Evolutionary conservation across 2,329 filamentous ascomycete species (phyloP), one percentile per base, ranked within the genome.

Genomic region (Fusarium sp.): DNA sequence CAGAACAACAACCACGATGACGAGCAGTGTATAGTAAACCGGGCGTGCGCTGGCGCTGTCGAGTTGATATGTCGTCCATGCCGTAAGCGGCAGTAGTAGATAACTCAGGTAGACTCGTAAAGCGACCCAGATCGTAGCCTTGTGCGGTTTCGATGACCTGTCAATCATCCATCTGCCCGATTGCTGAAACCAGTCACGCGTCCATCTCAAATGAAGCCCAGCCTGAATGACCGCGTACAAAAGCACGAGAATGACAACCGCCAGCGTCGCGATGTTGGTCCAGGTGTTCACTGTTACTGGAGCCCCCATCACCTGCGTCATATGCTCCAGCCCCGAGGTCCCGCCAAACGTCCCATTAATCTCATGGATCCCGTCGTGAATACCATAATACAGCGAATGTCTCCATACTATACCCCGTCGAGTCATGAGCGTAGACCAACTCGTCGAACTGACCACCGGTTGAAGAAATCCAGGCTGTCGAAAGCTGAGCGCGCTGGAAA

Each of bases 381-480:
- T 69, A 9, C 81, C 77, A 5, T 64, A 43, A 44, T 83, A 84
- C 3, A 53, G 23, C 3, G 54, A 66, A 0, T 74, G 58, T 5
- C 74, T 67, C 13, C 73, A 72, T 4, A 82, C 60, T 1, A 80
- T 73, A 1, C 81, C 81, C 2, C 62, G 67, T 6, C 74, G 75
- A 82, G 93, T 92, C 81, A 94, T 88, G 35, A 94, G 86, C 3
- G 88, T 83, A 4, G 91, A 91, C 92, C 92, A 94, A 54, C 88
- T 88, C 4, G 87, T 86, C 67, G 90, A 88, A 75, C 91, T 92
- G 40, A 92, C 86, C 2, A 89, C 89, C 2, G 93, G 92, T 72
- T 93, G 92, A 70, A 91, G 92, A 77, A 90, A 95, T 2, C 92
- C 93, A 1, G 93, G 93, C 73, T 94, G 94, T 47, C 89, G 87